These are phyloP conservation scores for Achaetomium macrosporum DNA, from an alignment of 2,329 filamentous ascomycete species.

Conservation along the genomic window DNA sequence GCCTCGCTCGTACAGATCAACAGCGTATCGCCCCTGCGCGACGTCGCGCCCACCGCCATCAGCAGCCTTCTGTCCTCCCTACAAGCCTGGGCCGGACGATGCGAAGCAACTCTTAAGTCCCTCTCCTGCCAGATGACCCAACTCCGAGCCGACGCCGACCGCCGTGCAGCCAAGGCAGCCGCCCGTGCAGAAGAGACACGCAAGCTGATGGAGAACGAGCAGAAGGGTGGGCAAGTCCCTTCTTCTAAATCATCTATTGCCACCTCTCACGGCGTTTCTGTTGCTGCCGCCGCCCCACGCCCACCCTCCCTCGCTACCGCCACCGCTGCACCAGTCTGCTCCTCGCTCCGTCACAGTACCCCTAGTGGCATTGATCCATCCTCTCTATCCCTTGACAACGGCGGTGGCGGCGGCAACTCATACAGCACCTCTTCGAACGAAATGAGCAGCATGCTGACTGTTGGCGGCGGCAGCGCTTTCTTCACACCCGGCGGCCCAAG, in stretches of 20 bases:
- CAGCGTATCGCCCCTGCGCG: slow-evolving; percentile 77
- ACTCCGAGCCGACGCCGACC: slow-evolving; percentile 55
- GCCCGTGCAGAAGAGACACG: slow-evolving; percentile 45
- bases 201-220: slow-evolving; percentile 43
- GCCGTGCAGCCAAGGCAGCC: slow-evolving; percentile 45
- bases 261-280: not conserved
- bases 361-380: no score
- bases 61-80: slow-evolving; percentile 63
- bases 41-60: slow-evolving; percentile 70
- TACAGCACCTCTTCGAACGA: slow-evolving; percentile 2
- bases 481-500: not conserved
- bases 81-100: slow-evolving; percentile 71
- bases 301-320: not conserved
- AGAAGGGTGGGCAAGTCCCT: slow-evolving; percentile 19
- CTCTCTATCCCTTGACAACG: no score
- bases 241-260: slow-evolving; percentile 12
- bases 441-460: slow-evolving; percentile 21
- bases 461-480: slow-evolving; percentile 18
- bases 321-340: not conserved
- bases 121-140: slow-evolving; percentile 69
- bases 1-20: slow-evolving; percentile 69
- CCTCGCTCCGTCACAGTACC: not conserved
- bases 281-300: not conserved
- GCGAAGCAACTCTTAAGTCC: slow-evolving; percentile 63
- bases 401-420: not conserved